These are phyloP conservation scores for Didymella sp. DNA, from an alignment of 2,329 filamentous ascomycete genomes.

Conservation along the genomic window DNA sequence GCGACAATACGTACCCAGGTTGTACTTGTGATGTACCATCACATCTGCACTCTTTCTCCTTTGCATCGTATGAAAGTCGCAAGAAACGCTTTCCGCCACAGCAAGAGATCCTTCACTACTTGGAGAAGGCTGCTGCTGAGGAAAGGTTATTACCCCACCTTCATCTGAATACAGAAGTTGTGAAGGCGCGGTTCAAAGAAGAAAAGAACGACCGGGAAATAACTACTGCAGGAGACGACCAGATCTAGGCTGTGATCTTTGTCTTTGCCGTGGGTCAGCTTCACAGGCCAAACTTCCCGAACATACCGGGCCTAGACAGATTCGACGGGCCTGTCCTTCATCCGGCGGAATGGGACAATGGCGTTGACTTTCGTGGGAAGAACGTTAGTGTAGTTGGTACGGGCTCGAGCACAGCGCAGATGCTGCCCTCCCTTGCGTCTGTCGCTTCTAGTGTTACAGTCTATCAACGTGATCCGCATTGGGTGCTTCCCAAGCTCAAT, in stretches of 20 bases:
- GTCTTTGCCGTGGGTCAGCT: slow-evolving; percentile 7
- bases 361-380: not conserved
- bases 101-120: not conserved
- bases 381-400: slow-evolving; percentile 1
- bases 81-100: slow-evolving; percentile 1
- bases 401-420: slow-evolving; percentile 3
- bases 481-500: slow-evolving; percentile 4
- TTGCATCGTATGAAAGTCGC: slow-evolving; percentile 42
- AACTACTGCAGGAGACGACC: not conserved
- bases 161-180: not conserved
- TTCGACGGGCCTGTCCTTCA: not conserved
- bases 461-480: slow-evolving; percentile 1
- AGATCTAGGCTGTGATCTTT: not conserved
- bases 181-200: not conserved
- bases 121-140: not conserved
- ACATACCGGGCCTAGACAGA: not conserved
- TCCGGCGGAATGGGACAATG: not conserved
- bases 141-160: not conserved
- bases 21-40: slow-evolving; percentile 37
- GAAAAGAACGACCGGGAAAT: not conserved
- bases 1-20: slow-evolving; percentile 49
- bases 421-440: slow-evolving; percentile 1
- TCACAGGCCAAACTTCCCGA: not conserved
- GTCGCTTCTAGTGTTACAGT: not conserved
- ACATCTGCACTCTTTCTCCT: slow-evolving; percentile 52